These are phyloP conservation scores for Dichomitus squalens DNA, from an alignment of 1,284 basidiomycete species.

Conservation along the genomic window DNA sequence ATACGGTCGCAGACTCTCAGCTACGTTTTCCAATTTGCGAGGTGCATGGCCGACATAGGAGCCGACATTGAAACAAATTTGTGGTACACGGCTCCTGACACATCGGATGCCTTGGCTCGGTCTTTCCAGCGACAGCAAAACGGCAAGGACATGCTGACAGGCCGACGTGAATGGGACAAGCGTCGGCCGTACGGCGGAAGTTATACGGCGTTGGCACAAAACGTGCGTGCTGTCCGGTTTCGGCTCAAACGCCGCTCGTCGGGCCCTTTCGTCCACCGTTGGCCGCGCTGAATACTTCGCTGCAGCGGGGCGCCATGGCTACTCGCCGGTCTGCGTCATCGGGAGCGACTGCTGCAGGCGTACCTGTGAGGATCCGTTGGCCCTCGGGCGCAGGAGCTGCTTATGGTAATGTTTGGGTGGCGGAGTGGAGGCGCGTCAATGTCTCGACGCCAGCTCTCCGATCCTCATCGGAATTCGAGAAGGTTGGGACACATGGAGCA, in stretches of 20 bases:
- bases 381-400: not conserved
- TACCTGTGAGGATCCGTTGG: constrained; percentile 16
- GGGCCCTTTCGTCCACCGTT: constrained; percentile 3
- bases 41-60: not conserved
- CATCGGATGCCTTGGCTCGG: not conserved
- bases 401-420: not conserved
- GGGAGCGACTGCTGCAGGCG: not conserved
- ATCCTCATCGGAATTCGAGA: constrained; percentile 13
- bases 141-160: not conserved
- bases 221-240: not conserved
- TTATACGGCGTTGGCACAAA: not conserved
- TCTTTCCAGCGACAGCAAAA: not conserved
- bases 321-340: not conserved
- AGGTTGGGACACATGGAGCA: not conserved
- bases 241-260: constrained; percentile 2
- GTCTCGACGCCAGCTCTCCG: constrained; percentile 9
- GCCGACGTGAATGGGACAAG: not conserved
- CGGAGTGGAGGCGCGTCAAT: constrained; percentile 5
- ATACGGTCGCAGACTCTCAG: not conserved
- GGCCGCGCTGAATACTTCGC: not conserved
- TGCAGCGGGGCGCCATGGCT: not conserved
- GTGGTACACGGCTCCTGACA: not conserved
- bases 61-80: not conserved
- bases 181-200: not conserved
- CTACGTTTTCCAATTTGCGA: not conserved